Conservation (phyloP, 768 basidiomycete species). For the Lactarius deliciosus region DNA sequence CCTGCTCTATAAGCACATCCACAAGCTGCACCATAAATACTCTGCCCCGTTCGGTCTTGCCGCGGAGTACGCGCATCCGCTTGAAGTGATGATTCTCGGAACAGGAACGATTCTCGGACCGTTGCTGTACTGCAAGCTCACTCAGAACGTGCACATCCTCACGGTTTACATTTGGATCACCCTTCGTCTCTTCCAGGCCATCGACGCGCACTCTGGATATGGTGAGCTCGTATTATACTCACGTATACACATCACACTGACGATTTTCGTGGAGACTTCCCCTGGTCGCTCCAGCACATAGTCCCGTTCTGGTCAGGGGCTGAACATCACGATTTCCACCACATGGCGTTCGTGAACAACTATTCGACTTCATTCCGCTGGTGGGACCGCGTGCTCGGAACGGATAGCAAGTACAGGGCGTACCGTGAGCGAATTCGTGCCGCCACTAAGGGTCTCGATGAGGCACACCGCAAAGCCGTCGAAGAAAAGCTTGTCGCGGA, state of each 20-base stretch:
- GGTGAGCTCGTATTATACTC: constrained; percentile 46
- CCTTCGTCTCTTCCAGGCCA: constrained; percentile 92
- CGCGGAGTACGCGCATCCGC: constrained; percentile 97
- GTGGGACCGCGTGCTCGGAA: constrained; percentile 88
- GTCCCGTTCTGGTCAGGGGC: constrained; percentile 97
- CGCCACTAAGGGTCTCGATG: constrained; percentile 45
- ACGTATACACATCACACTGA: background rate
- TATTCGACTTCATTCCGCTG: constrained; percentile 93
- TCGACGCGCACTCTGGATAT: constrained; percentile 97
- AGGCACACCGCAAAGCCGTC: constrained; percentile 51
- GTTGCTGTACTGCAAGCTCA: constrained; percentile 78
- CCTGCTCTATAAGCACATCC: constrained; percentile 84
- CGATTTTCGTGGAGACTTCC: constrained; percentile 65
- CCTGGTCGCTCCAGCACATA: constrained; percentile 92
- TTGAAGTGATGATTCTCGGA: constrained; percentile 93
- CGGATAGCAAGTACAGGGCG: constrained; percentile 84
- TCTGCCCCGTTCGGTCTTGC: constrained; percentile 96
- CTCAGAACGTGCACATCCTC: constrained; percentile 80
- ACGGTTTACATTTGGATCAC: constrained; percentile 95
- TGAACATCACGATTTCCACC: constrained; percentile 98
- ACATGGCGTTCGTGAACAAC: constrained; percentile 95
- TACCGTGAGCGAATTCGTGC: constrained; percentile 69
- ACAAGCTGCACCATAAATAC: constrained; percentile 98
- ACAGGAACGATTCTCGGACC: constrained; percentile 89
- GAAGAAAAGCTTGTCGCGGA: constrained; percentile 66